These are phyloP conservation scores for Powellomyces hirtus DNA, from an alignment of 192 early-diverging fungal species.

Conservation along the genomic window DNA sequence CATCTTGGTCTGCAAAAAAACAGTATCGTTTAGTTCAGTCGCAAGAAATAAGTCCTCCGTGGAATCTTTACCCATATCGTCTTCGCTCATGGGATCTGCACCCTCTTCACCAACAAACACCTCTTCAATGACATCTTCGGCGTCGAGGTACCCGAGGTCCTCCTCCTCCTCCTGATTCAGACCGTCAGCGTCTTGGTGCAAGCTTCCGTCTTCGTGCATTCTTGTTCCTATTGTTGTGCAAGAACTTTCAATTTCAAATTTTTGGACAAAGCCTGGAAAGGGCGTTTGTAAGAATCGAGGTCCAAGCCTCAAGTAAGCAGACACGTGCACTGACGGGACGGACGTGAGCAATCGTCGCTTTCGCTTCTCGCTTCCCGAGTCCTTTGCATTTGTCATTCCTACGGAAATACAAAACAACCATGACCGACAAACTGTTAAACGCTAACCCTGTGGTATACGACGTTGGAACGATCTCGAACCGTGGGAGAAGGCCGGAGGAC, in stretches of 20 bases:
- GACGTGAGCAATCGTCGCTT: too few species aligned
- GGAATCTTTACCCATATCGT: slow-evolving; percentile 39
- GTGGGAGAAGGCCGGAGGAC: slow-evolving; percentile 52
- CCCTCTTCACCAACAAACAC: slow-evolving; percentile 49
- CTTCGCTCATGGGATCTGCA: slow-evolving; percentile 48
- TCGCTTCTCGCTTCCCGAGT: background rate
- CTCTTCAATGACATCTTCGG: slow-evolving; percentile 46
- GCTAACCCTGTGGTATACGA: slow-evolving; percentile 82
- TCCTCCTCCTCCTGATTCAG: slow-evolving; percentile 17
- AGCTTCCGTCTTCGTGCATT: too few species aligned
- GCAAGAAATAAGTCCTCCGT: background rate
- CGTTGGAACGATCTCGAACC: slow-evolving; percentile 38
- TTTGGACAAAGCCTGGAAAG: too few species aligned
- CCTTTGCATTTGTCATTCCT: background rate
- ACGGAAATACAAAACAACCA: background rate
- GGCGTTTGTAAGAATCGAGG: too few species aligned
- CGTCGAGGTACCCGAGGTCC: slow-evolving; percentile 49
- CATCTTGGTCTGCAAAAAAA: slow-evolving; percentile 4
- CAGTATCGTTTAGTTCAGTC: background rate
- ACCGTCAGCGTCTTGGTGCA: background rate
- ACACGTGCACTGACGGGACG: too few species aligned
- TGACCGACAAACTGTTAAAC: slow-evolving; percentile 46
- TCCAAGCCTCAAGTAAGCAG: too few species aligned
- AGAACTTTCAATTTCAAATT: too few species aligned
- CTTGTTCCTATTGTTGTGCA: too few species aligned